Evolutionary conservation across 2,329 filamentous ascomycete genomes (phyloP).

Genomic region (Ustilaginoidea virens): DNA sequence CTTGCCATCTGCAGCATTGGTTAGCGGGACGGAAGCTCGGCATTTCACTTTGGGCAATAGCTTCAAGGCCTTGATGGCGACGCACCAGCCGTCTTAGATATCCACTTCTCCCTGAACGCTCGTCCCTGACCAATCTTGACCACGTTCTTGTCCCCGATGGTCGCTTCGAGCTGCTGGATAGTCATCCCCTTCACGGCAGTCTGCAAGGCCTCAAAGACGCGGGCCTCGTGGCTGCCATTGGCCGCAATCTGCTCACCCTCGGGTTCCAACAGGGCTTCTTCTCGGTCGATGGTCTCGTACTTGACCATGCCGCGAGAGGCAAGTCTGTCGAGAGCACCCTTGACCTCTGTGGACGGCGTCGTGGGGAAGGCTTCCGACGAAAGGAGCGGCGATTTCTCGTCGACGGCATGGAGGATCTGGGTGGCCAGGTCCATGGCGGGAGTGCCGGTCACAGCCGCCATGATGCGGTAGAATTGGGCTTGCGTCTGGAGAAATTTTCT

Average conservation of each 20-base stretch:
- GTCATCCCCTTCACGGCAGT: constrained; percentile 65
- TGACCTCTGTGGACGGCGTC: constrained; percentile 52
- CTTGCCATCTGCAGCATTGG: constrained; percentile 5
- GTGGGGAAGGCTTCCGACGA: constrained; percentile 56
- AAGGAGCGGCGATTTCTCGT: constrained; percentile 46
- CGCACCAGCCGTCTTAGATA: constrained; percentile 47
- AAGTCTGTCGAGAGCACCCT: constrained; percentile 77
- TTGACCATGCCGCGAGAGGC: constrained; percentile 71
- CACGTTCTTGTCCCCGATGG: constrained; percentile 57
- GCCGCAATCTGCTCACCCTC: constrained; percentile 58
- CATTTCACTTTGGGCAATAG: no score
- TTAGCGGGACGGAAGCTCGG: no score
- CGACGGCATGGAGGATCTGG: constrained; percentile 50
- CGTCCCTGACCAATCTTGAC: constrained; percentile 84
- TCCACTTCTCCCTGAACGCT: constrained; percentile 74
- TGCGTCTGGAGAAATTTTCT: constrained; percentile 4
- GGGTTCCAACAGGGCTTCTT: constrained; percentile 60
- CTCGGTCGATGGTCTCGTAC: constrained; percentile 70
- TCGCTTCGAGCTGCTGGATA: constrained; percentile 55
- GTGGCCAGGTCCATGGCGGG: constrained; percentile 41
- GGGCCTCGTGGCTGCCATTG: constrained; percentile 69
- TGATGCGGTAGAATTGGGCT: constrained; percentile 9
- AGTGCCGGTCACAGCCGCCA: constrained; percentile 24
- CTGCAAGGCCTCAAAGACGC: constrained; percentile 62
- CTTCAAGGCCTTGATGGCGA: no score